Conservation (phyloP, 129 eudicot genomes). For the Smallanthus sonchifolius region DNA sequence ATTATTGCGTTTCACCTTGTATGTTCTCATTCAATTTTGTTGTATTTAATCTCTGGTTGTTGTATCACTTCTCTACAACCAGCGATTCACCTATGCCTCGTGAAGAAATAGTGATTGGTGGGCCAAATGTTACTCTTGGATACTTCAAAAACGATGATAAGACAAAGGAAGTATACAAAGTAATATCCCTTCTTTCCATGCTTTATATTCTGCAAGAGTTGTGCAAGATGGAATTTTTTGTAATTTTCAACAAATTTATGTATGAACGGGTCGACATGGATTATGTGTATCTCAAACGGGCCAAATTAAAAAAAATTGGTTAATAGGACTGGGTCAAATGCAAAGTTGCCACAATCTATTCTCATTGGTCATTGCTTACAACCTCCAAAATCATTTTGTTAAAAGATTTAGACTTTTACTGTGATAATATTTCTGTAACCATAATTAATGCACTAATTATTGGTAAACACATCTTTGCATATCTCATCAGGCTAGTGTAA, state of each 20-base stretch:
- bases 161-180: constrained; percentile 93
- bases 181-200: constrained; percentile 20
- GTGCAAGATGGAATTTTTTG: neutral
- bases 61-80: constrained; percentile 16
- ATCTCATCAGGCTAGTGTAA: too few species aligned
- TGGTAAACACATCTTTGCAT: too few species aligned
- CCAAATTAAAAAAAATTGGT: neutral
- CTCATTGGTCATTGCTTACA: too few species aligned
- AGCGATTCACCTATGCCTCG: constrained; percentile 87
- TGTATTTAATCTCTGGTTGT: neutral
- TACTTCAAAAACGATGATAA: constrained; percentile 82
- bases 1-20: neutral
- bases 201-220: neutral
- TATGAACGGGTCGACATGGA: neutral
- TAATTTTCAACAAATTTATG: too few species aligned
- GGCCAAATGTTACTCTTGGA: constrained; percentile 88
- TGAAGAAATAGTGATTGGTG: constrained; percentile 89
- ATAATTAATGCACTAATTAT: neutral
- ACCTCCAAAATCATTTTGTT: neutral
- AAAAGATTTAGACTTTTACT: neutral
- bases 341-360: neutral
- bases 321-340: neutral
- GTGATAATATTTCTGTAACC: neutral
- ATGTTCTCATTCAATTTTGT: neutral
- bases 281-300: neutral